Evolutionary conservation across 306 rosid genomes (phyloP).

Genomic region (Vicia sativa): DNA sequence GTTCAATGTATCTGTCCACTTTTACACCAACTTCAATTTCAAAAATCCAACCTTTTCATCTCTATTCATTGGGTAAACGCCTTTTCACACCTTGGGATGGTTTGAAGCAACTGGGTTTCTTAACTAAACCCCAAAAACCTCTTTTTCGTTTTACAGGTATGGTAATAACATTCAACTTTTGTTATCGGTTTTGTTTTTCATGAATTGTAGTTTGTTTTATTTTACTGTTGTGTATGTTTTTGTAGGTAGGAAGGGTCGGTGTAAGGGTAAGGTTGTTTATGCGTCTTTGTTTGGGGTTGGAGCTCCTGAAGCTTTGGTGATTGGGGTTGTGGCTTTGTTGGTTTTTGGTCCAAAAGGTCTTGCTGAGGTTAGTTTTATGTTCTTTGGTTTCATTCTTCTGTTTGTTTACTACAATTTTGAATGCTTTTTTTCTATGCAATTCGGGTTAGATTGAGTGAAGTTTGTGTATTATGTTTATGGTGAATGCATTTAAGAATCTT

Average conservation of each 20-base stretch:
- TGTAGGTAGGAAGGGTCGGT: conserved; percentile 61
- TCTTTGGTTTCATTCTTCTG: conserved; percentile 5
- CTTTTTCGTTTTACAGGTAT: conserved; percentile 49
- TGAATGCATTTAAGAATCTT: conserved; percentile 9
- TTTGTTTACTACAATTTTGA: not conserved
- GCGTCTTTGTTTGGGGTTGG: conserved; percentile 99
- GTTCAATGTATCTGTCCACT: conserved; percentile 35
- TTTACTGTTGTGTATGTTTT: not conserved
- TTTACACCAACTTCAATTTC: conserved; percentile 31
- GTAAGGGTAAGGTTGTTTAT: conserved; percentile 69
- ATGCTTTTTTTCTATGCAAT: conserved; percentile 1
- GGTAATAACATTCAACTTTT: not conserved
- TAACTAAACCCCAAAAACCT: conserved; percentile 49
- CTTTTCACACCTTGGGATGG: conserved; percentile 83
- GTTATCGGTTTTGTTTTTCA: conserved; percentile 17
- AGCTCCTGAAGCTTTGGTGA: conserved; percentile 98
- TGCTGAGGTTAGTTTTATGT: conserved; percentile 80
- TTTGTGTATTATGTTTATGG: conserved; percentile 8
- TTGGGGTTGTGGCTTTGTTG: conserved; percentile 97
- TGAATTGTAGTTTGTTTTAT: not conserved
- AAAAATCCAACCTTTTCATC: conserved; percentile 45
- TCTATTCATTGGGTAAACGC: conserved; percentile 50
- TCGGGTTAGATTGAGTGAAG: not conserved
- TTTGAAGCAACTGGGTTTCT: conserved; percentile 74
- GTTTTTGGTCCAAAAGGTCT: conserved; percentile 99